Evolutionary conservation across 2,329 filamentous ascomycete species (phyloP), one percentile per base, ranked within the genome.

Genomic region (Colletotrichum shisoi): DNA sequence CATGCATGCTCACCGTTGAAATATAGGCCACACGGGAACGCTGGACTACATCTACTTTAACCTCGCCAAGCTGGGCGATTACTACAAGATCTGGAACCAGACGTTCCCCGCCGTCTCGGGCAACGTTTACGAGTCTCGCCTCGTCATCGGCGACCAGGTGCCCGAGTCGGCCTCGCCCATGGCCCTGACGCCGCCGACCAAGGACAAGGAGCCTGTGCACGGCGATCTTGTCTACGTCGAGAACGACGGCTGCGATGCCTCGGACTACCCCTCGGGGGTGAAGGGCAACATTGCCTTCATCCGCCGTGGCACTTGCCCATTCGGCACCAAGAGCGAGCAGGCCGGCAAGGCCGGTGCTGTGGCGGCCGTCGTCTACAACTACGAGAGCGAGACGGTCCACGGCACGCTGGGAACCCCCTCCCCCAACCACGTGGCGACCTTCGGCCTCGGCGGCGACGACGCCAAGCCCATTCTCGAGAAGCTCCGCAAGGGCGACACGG

Each of bases 351-450:
- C 90, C 1, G 90, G 91, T 21, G 92, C 92, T 5, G 76, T 86
- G 3, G 91, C 88, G 1, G 90, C 89, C 0, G 79, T 95, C 15
- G 82, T 95, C 57, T 94, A 91, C 79, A 93, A 94, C 80, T 90
- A 89, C 71, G 87, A 87, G 56, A 78, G 83, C 1, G 90, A 87
- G 1, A 76, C 79, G 3, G 78, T 93, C 0, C 82, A 84, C 57
- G 92, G 91, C 46, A 94, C 91, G 1, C 81, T 95, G 3, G 91
- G 89, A 12, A 81, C 79, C 0, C 87, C 89, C 0, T 79, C 80
- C 0, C 79, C 82, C 12, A 72, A 87, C 58, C 85, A 92, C 71
- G 81, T 91, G 5, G 87, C 91, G 0, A 91, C 88, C 1, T 88
- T 93, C 66, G 89, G 89, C 1, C 79, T 94, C 27, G 85, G 85